Percentiles rank a stretch among this genome's conserved stretches.
Conservation (phyloP, 169 alveolate species). For the Ichthyophthirius multifiliis region DNA sequence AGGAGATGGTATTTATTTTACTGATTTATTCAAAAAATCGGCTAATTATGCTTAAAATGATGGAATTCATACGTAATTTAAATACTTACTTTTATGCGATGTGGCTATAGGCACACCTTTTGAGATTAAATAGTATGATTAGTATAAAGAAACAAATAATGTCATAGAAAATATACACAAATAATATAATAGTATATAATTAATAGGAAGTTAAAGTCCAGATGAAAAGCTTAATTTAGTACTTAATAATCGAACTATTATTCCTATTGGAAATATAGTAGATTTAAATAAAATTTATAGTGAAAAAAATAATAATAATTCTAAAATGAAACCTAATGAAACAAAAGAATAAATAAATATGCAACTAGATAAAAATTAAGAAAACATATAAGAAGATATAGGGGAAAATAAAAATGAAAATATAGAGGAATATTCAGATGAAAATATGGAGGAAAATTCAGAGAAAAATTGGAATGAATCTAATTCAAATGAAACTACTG, state of each 20-base stretch:
- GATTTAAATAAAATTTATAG: neutral
- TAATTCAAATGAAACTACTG: no score
- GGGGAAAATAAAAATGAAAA: neutral
- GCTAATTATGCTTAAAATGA: constrained; percentile 37
- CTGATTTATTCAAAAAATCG: constrained; percentile 54
- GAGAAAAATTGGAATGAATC: neutral
- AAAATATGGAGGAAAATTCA: neutral
- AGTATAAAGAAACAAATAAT: constrained; percentile 13
- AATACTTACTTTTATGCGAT: constrained; percentile 68
- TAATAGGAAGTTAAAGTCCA: constrained; percentile 53
- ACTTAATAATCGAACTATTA: constrained; percentile 53
- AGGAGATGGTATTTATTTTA: constrained; percentile 76
- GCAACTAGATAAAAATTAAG: neutral
- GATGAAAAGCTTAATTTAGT: constrained; percentile 24
- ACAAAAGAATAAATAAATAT: no score
- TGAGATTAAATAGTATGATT: constrained; percentile 6
- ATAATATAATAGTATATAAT: constrained; percentile 35
- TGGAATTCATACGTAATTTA: constrained; percentile 17
- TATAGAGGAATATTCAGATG: neutral
- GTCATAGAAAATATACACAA: constrained; percentile 19
- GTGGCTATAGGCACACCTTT: constrained; percentile 64
- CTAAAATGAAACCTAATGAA: neutral
- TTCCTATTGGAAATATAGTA: constrained; percentile 51
- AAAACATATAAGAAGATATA: neutral
- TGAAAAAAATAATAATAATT: neutral